Evolutionary conservation across 2,329 filamentous ascomycete species (phyloP).

Genomic region (Knoxdaviesia capensis): DNA sequence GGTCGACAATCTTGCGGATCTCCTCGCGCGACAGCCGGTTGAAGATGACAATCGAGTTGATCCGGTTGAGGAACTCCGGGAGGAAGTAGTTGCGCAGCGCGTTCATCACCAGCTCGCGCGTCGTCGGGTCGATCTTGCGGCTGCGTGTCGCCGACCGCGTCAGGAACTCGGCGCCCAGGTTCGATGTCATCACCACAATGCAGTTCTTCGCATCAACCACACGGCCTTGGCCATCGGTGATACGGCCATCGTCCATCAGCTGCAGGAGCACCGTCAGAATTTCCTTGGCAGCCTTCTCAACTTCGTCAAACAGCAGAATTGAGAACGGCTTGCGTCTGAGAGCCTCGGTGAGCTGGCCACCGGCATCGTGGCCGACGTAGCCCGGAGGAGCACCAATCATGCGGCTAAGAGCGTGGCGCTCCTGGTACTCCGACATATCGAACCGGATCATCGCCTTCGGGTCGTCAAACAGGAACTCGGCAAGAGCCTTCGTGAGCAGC

Average conservation of each 20-base stretch:
- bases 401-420: conserved; percentile 80
- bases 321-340: conserved; percentile 92
- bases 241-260: conserved; percentile 97
- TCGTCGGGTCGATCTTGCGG: conserved; percentile 70
- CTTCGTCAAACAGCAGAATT: conserved; percentile 91
- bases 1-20: conserved; percentile 89
- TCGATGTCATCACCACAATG: conserved; percentile 98
- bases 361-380: conserved; percentile 90
- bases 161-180: conserved; percentile 89
- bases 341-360: conserved; percentile 86
- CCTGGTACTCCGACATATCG: conserved; percentile 99
- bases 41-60: conserved; percentile 92
- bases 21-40: conserved; percentile 80
- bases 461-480: conserved; percentile 96
- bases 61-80: conserved; percentile 95
- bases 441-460: conserved; percentile 95
- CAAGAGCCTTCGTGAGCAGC: conserved; percentile 84
- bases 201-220: conserved; percentile 93
- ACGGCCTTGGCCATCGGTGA: conserved; percentile 93
- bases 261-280: conserved; percentile 92
- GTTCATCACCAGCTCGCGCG: conserved; percentile 75
- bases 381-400: conserved; percentile 97
- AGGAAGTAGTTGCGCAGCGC: conserved; percentile 90
- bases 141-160: conserved; percentile 56
- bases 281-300: conserved; percentile 97